Evolutionary conservation across 805 yeast genomes (phyloP), one percentile per base, ranked within the genome.

Genomic region (Cyberlindnera mississippiensis): DNA sequence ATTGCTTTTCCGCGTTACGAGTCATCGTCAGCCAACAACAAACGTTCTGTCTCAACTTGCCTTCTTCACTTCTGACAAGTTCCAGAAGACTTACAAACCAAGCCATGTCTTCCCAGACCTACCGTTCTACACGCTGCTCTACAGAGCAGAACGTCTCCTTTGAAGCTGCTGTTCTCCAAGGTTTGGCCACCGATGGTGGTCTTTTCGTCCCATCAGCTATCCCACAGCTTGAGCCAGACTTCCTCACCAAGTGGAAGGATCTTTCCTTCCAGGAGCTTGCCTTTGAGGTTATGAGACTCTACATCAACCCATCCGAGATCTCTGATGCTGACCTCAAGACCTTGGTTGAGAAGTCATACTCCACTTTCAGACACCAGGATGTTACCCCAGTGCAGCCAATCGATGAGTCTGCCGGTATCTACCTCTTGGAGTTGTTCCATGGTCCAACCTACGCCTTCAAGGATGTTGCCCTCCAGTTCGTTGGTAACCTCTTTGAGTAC

Each of bases 391-490:
- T 89, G 37, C 60, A 67, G 31, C 71, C 83, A 39, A 75, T 85
- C 46, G 80, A 81, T 51, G 69, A 70, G 34, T 57, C 69, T 43
- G 69, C 76, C 37, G 75, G 78, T 44, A 68, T 91, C 46, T 83
- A 86, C 61, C 68, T 93, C 42, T 73, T 93, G 57, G 99, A 93
- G 67, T 73, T 93, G 45, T 93, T 93, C 80, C 99, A 93, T 61
- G 99, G 99, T 28, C 99, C 99, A 50, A 93, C 99, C 4, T 93
- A 91, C 60, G 99, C 99, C 13, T 93, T 93, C 74, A 93, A 93
- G 67, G 99, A 93, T 63, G 99, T 93, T 50, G 99, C 99, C 4
- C 75, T 93, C 60, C 99, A 93, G 66, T 91, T 93, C 64, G 95
- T 93, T 37, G 99, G 99, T 55, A 93, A 93, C 70, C 72, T 93